phyloP scores from a whole-genome alignment of 1,139 yeast species.

The Saccharomyces uvarum region DNA sequence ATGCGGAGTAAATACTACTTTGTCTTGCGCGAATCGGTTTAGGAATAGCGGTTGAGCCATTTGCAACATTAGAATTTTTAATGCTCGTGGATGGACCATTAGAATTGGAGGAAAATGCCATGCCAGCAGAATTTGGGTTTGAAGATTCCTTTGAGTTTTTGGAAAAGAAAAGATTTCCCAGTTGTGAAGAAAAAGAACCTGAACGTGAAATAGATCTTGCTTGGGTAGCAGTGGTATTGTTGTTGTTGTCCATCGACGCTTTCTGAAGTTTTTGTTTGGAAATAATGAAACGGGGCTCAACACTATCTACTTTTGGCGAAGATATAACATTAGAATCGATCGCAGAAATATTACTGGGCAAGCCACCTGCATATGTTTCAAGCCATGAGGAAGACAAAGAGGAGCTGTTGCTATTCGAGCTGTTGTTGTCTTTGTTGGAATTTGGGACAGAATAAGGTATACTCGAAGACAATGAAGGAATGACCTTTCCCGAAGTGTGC shows the following conservation, averaged over 20 bases:
- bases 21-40: conserved; percentile 31
- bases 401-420: conserved; percentile 21
- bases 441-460: conserved; percentile 69
- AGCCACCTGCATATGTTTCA: conserved; percentile 36
- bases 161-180: conserved; percentile 36
- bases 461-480: conserved; percentile 45
- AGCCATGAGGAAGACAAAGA: conserved; percentile 29
- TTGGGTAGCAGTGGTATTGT: conserved; percentile 32
- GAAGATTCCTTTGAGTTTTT: conserved; percentile 26
- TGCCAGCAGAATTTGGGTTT: conserved; percentile 5
- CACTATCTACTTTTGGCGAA: conserved; percentile 57
- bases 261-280: conserved; percentile 66
- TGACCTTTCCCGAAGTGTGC: conserved; percentile 8
- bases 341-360: conserved; percentile 46
- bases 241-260: conserved; percentile 33
- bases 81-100: conserved; percentile 5
- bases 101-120: not conserved
- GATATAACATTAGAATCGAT: conserved; percentile 53
- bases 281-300: conserved; percentile 66
- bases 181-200: conserved; percentile 40
- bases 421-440: conserved; percentile 24
- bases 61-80: conserved; percentile 4
- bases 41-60: conserved; percentile 18
- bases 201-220: conserved; percentile 40
- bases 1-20: conserved; percentile 28